A percentile compares a stretch with the other conserved stretches of the same genome.
These are phyloP conservation scores for Cordyceps farinosa DNA, from an alignment of 2,329 filamentous ascomycete species.

Conservation along the genomic window DNA sequence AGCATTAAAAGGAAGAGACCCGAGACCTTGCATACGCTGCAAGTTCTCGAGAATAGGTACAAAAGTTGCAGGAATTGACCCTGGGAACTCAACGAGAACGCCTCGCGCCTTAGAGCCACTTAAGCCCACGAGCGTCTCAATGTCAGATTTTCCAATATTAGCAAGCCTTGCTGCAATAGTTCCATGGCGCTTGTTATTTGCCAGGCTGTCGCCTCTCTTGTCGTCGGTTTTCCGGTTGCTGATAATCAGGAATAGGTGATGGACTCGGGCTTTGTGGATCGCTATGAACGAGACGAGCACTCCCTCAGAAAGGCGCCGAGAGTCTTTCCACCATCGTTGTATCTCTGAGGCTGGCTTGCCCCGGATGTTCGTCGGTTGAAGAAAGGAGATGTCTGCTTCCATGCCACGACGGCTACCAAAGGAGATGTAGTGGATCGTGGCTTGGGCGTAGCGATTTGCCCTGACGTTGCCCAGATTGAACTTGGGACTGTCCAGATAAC, in stretches of 20 bases:
- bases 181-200: background rate
- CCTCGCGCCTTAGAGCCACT: constrained; percentile 7
- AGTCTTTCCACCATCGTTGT: constrained; percentile 11
- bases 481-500: background rate
- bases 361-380: background rate
- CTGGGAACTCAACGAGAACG: constrained; percentile 8
- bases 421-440: background rate
- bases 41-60: constrained; percentile 9
- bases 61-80: constrained; percentile 3
- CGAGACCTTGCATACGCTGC: constrained; percentile 12
- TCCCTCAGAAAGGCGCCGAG: constrained; percentile 11
- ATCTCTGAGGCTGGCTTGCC: background rate
- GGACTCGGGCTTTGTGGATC: background rate
- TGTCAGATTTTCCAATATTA: background rate
- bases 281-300: constrained; percentile 10
- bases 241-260: constrained; percentile 8
- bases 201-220: background rate
- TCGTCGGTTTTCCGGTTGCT: background rate
- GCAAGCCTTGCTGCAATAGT: constrained; percentile 1
- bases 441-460: constrained; percentile 1
- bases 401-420: constrained; percentile 1
- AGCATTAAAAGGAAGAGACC: constrained; percentile 6
- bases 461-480: constrained; percentile 9
- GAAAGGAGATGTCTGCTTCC: constrained; percentile 2
- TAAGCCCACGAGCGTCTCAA: constrained; percentile 9